A percentile compares a stretch with the other conserved stretches of the same genome.
Evolutionary conservation across 805 yeast species (phyloP).

Genomic region (Zygoascus biomembranicola): DNA sequence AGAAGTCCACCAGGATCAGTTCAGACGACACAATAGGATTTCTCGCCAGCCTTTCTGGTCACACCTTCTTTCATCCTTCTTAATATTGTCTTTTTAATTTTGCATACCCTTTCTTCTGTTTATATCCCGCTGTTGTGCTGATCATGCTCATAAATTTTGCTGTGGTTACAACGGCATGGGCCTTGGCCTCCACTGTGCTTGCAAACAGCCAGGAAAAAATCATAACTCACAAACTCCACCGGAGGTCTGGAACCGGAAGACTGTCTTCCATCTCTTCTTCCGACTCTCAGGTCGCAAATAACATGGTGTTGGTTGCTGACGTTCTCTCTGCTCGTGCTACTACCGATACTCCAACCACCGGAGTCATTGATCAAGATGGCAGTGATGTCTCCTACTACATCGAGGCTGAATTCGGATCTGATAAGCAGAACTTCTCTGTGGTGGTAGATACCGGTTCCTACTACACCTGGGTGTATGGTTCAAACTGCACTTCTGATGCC

Average conservation of each 20-base stretch:
- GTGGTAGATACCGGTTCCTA: slow-evolving; percentile 62
- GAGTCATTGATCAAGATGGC: slow-evolving; percentile 18
- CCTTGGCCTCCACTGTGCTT: neutral
- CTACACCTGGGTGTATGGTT: slow-evolving; percentile 53
- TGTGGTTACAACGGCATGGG: neutral
- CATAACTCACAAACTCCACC: neutral
- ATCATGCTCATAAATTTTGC: neutral
- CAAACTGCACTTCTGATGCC: slow-evolving; percentile 38
- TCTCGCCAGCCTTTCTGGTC: too few relatives aligned
- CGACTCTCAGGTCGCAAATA: neutral
- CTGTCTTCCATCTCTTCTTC: neutral
- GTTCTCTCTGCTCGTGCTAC: slow-evolving; percentile 4
- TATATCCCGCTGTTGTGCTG: neutral
- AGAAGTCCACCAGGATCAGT: too few relatives aligned
- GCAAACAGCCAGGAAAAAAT: neutral
- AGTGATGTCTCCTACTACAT: slow-evolving; percentile 25
- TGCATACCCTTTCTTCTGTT: too few relatives aligned
- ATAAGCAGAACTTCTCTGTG: slow-evolving; percentile 35
- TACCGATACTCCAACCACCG: neutral
- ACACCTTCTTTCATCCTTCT: too few relatives aligned
- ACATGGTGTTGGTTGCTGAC: slow-evolving; percentile 13
- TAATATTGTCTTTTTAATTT: too few relatives aligned
- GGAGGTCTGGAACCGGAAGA: neutral
- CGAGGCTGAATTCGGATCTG: slow-evolving; percentile 19
- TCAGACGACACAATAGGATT: too few relatives aligned